Base-by-base conservation (phyloP, 768 basidiomycete species). In the Amanita jacksonii region DNA sequence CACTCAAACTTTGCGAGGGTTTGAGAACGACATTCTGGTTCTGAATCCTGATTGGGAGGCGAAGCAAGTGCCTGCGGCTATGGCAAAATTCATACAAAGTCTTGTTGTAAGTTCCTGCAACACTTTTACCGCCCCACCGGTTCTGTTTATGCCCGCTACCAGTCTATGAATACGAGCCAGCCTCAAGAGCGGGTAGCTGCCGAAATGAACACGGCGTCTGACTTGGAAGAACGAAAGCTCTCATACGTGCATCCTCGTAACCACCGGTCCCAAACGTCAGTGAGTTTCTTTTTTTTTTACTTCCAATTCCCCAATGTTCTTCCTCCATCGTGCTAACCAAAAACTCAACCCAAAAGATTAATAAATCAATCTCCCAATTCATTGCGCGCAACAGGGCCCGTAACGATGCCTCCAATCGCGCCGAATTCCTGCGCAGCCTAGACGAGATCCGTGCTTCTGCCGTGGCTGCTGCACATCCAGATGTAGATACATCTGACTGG, bases 381-480 rank as follows among this genome's bases (percentile, higher is more conserved):
- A 72, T 90, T 1, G 81, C 84, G 0, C 66, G 69, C 38, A 87
- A 79, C 41, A 73, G 83, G 5, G 76, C 79, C 1, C 75, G 77
- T 34, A 87, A 85, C 51, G 79, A 85, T 53, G 72, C 72, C 28
- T 89, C 86, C 8, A 90, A 90, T 53, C 77, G 80, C 20, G 63
- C 72, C 6, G 86, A 90, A 52, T 90, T 89, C 54, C 63, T 89
- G 0, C 62, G 74, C 33, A 73, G 76, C 5, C 62, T 75, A 4
- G 65, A 71, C 2, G 73, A 79, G 54, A 79, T 81, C 46, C 70
- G 72, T 23, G 66, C 62, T 38, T 66, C 65, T 19, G n/a, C n/a
- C n/a, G 51, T 72, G 5, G 57, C 61, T 30, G 64, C 63, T 16
- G 58, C 59, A 10, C 62, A 57, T 18, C 51, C 48, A 8, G 40